Evolutionary conservation across 2,329 filamentous ascomycete species (phyloP).

Genomic region (Neocatenulostroma microsporum): DNA sequence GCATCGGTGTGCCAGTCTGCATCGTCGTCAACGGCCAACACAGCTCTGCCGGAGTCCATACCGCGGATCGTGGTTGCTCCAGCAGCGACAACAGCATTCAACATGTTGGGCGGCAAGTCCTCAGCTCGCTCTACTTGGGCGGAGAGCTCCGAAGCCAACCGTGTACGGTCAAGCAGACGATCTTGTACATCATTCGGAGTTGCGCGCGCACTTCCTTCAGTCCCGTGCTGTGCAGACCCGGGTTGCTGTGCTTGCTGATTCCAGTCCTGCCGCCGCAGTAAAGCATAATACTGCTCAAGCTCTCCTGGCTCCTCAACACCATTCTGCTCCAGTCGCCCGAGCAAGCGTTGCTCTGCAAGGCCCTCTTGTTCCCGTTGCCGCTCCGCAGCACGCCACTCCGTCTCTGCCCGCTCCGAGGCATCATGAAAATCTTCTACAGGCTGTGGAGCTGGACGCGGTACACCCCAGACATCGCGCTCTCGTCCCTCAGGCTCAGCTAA

Average conservation of each 20-base stretch:
- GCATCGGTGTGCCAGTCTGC: too few relatives aligned
- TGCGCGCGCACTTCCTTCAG: too few relatives aligned
- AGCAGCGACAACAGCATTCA: conserved; percentile 5
- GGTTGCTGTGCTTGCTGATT: conserved; percentile 12
- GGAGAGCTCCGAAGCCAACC: too few relatives aligned
- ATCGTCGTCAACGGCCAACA: too few relatives aligned
- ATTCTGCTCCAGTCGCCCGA: too few relatives aligned
- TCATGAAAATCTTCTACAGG: background rate
- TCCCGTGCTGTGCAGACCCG: too few relatives aligned
- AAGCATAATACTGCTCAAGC: conserved; percentile 25
- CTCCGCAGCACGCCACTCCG: background rate
- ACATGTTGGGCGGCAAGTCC: conserved; percentile 11
- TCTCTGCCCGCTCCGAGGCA: background rate
- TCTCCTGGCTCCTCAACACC: conserved; percentile 12
- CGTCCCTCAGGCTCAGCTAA: conserved; percentile 17
- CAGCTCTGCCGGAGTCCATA: too few relatives aligned
- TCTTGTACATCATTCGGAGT: too few relatives aligned
- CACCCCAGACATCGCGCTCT: conserved; percentile 26
- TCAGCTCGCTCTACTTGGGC: background rate
- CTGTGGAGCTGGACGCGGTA: conserved; percentile 13
- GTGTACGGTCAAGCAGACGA: too few relatives aligned
- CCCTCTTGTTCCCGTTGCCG: conserved; percentile 2
- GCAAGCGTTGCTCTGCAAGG: too few relatives aligned
- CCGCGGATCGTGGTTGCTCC: too few relatives aligned
- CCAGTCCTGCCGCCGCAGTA: conserved; percentile 23